Conservation (phyloP, 192 early-diverging fungal genomes). For the Coemansia sp. region DNA sequence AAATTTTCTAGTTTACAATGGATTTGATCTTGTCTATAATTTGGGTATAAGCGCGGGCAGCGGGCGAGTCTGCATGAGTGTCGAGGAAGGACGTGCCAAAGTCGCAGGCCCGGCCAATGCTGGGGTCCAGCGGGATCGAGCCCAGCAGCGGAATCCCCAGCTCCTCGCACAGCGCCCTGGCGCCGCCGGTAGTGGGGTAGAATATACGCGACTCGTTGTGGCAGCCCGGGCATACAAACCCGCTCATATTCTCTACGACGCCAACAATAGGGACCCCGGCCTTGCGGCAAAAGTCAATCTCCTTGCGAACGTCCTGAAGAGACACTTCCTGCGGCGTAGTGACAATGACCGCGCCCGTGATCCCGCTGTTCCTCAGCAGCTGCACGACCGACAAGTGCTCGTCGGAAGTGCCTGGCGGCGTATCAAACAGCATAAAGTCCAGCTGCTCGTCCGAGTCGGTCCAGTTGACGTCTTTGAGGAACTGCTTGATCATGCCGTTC, state of each 20-base stretch:
- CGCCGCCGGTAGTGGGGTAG: conserved; percentile 75
- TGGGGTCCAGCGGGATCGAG: conserved; percentile 72
- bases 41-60: conserved; percentile 61
- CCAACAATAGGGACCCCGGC: conserved; percentile 87
- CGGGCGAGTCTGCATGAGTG: conserved; percentile 83
- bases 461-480: conserved; percentile 95
- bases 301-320: conserved; percentile 89
- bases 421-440: conserved; percentile 93
- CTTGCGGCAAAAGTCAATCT: conserved; percentile 86
- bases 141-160: conserved; percentile 64
- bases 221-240: conserved; percentile 94
- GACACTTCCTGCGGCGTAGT: conserved; percentile 93
- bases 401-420: conserved; percentile 96
- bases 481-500: conserved; percentile 91
- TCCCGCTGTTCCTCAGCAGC: conserved; percentile 69
- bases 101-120: conserved; percentile 81
- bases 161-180: conserved; percentile 62
- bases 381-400: conserved; percentile 90
- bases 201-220: conserved; percentile 72
- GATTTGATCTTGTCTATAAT: conserved; percentile 54
- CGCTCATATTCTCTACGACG: conserved; percentile 96
- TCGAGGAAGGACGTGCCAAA: conserved; percentile 88
- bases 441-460: conserved; percentile 47
- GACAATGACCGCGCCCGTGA: conserved; percentile 86
- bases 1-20: conserved; percentile 7